A percentile compares a stretch with the other conserved stretches of the same genome.
These are phyloP conservation scores for Monilinia laxa DNA, from an alignment of 2,329 filamentous ascomycete species.

Conservation along the genomic window DNA sequence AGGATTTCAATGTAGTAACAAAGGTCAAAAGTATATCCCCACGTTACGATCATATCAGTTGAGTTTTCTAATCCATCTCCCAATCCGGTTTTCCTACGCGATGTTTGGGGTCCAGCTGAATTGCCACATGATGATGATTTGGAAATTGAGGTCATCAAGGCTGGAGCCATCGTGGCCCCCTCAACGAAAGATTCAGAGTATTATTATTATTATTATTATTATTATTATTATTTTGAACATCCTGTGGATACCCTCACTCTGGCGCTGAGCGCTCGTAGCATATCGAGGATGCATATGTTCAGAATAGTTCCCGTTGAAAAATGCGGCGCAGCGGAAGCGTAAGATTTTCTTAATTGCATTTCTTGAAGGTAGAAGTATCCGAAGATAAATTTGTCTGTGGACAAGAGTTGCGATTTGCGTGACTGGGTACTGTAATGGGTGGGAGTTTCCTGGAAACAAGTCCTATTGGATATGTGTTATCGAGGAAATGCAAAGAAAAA, in stretches of 20 bases:
- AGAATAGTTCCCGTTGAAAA: slow-evolving; percentile 23
- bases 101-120: slow-evolving; percentile 25
- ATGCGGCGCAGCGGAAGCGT: slow-evolving; percentile 22
- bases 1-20: slow-evolving; percentile 3
- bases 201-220: not conserved
- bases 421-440: slow-evolving; percentile 2
- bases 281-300: slow-evolving; percentile 22
- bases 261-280: slow-evolving; percentile 16
- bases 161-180: slow-evolving; percentile 16
- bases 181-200: not conserved
- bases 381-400: not conserved
- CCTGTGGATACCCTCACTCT: not conserved
- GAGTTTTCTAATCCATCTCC: slow-evolving; percentile 6
- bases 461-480: slow-evolving; percentile 23
- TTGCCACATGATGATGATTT: slow-evolving; percentile 12
- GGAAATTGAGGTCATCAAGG: slow-evolving; percentile 3
- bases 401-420: slow-evolving; percentile 9
- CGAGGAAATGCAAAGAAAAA: slow-evolving; percentile 13
- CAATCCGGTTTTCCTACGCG: slow-evolving; percentile 18
- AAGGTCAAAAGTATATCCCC: slow-evolving; percentile 16
- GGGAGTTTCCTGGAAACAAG: slow-evolving; percentile 16
- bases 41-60: slow-evolving; percentile 20
- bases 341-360: slow-evolving; percentile 25
- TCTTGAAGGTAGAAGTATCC: slow-evolving; percentile 15
- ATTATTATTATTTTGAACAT: too few relatives aligned